Base-by-base conservation (phyloP, 495 filamentous ascomycete genomes). In the Lasiosphaeria ovina region DNA sequence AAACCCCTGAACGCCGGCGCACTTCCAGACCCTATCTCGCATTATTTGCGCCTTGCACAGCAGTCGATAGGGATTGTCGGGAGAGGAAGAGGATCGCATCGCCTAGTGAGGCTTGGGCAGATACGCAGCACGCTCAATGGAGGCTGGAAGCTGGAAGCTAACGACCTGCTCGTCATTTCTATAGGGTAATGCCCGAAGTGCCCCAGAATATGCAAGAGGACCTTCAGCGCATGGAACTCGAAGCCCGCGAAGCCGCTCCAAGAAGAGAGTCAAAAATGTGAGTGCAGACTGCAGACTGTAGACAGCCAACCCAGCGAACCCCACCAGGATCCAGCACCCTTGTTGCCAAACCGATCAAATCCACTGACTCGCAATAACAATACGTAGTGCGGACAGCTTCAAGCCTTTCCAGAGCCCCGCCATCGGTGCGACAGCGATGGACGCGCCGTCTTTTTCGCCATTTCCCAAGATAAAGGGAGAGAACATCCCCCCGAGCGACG, bases 401-500 rank as follows among this genome's bases (percentile, higher is more conserved):
- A 79, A 81, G 56, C 76, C 76, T 59, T 83, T 80, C 63, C 70
- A 74, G 35, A 68, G 35, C 44, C 66, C 51, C 63, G 65, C 55
- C 61, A 35, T 66, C 60, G 64, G 55, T 55, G 53, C 60, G 54
- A 33, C 69, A 49, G 52, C 58, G 52, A 70, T 69, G 69, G 87
- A 92, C 56, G 77, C 83, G 42, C 91, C 93, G 34, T 90, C 87
- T 59, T 92, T 95, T 77, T 96, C 93, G 8, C 90, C 91, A 0
- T 98, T 98, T 72, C 94, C 94, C 40, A 89, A 90, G 62, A 80
- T 96, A 57, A 83, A 83, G 64, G 91, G 90, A 16, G 86, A 91
- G 44, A 96, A 97, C 72, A 91, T 98, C 7, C 95, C 94, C 14
- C 91, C 91, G 3, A 92, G 91, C 62, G 92, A 97, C 75, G 93